Base-by-base conservation (phyloP, 495 filamentous ascomycete species). In the Tuber indicum region DNA sequence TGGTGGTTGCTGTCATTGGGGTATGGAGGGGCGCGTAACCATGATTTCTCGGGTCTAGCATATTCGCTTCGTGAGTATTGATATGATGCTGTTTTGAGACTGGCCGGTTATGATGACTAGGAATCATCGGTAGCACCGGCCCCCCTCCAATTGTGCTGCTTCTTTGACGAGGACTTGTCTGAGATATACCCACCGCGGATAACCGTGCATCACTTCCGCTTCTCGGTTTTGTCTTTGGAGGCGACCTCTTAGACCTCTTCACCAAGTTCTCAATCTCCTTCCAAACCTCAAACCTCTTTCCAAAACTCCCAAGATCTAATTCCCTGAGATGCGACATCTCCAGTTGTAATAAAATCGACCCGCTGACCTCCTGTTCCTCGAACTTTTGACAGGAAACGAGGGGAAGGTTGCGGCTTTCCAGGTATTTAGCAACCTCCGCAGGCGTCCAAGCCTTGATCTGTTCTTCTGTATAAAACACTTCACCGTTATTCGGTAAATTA, bases 301-400 rank as follows among this genome's bases (percentile, higher is more conserved):
- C 82, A 73, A 84, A 84, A 16, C 94, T 92, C 17, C 96, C 96
- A 79, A 99, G 88, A 73, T 98, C 93, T 78, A 98, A 94, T 74
- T 96, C 95, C 84, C 97, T 97, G 85, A 98, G 90, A 83, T 98
- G 96, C 78, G 97, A 92, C 94, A 99, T 96, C 36, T 93, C 93
- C 72, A 99, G 86, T 47, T 84, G 77, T 12, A 84, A 74, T 23
- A 99, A 85, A 19, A 98, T 94, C 77, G 98, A 93, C 49, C 96
- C 96, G 19, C 92, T 90, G 75, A 99, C 97, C 84, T 99, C 96
- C 85, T 99, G 94, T 80, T 98, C 94, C 79, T 91, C 88, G 81
- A 99, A 99, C 16, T 98, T 91, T 69, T 95, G 91, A 84, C 96
- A 98, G 78, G 97, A 94, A 73, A 88, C 89, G 66, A 89, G 87